Conservation (phyloP, 805 yeast genomes). For the Kluyveromyces nonfermentans region DNA sequence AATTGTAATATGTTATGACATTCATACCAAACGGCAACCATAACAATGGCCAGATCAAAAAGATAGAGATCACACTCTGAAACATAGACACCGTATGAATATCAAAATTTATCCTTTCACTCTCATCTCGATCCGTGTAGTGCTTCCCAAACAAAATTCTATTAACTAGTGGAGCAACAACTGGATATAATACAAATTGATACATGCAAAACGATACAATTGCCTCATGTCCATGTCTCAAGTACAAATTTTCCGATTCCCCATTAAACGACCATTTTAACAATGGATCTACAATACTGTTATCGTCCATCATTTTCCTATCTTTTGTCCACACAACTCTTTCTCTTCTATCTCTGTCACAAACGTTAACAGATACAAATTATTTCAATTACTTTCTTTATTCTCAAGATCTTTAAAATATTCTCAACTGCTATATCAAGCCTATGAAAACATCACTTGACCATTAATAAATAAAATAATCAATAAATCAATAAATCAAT, state of each 20-base stretch:
- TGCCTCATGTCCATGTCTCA: conserved; percentile 71
- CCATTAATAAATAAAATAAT: too few relatives aligned
- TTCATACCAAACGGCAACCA: conserved; percentile 41
- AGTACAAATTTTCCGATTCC: conserved; percentile 34
- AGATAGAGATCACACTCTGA: conserved; percentile 62
- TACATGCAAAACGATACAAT: conserved; percentile 52
- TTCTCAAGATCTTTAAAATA: too few relatives aligned
- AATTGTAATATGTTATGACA: conserved; percentile 58
- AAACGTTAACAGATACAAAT: too few relatives aligned
- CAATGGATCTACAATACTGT: conserved; percentile 21
- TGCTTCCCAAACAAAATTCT: conserved; percentile 39
- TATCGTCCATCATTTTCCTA: too few relatives aligned
- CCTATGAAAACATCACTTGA: too few relatives aligned
- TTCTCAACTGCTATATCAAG: too few relatives aligned
- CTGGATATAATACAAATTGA: conserved; percentile 36
- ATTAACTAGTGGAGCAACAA: conserved; percentile 43
- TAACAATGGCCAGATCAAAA: conserved; percentile 50
- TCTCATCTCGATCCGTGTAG: conserved; percentile 39
- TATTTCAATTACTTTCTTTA: too few relatives aligned
- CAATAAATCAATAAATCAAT: too few relatives aligned
- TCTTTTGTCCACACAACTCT: not conserved
- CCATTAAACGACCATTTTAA: conserved; percentile 22
- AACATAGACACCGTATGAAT: conserved; percentile 85
- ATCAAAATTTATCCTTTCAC: conserved; percentile 65
- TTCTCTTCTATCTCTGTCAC: too few relatives aligned